Evolutionary conservation across 768 basidiomycete species (phyloP).

Genomic region (Suillus tomentosus): DNA sequence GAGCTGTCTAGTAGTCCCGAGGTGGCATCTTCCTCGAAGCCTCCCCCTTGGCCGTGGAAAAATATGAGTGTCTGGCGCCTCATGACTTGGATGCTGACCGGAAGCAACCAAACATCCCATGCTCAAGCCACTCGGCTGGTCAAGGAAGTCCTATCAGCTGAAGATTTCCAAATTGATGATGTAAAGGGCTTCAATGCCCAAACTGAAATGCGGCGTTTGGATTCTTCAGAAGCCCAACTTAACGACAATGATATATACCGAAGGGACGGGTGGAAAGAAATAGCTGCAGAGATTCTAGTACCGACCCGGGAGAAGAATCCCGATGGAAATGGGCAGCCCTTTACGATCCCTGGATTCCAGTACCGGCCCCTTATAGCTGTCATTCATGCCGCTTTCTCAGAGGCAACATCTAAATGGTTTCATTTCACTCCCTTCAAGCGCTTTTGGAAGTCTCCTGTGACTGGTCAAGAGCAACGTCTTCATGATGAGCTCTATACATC

Average conservation of each 20-base stretch:
- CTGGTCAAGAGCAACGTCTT: slow-evolving; percentile 15
- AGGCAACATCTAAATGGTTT: slow-evolving; percentile 17
- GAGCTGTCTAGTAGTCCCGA: too few species aligned
- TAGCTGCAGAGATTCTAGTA: slow-evolving; percentile 21
- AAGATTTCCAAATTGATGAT: neutral
- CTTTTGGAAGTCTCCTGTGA: slow-evolving; percentile 19
- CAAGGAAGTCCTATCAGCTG: too few species aligned
- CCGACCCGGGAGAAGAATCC: neutral
- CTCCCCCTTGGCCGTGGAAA: too few species aligned
- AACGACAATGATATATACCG: neutral
- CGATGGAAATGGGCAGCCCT: slow-evolving; percentile 18
- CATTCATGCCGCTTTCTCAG: slow-evolving; percentile 15
- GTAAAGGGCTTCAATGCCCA: slow-evolving; percentile 17
- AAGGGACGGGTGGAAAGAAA: slow-evolving; percentile 18
- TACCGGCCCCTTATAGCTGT: slow-evolving; percentile 24
- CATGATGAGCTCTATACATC: slow-evolving; percentile 31
- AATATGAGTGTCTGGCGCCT: too few species aligned
- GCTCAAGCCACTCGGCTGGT: too few species aligned
- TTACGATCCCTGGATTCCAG: slow-evolving; percentile 31
- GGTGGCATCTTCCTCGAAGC: too few species aligned
- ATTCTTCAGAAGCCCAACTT: slow-evolving; percentile 14
- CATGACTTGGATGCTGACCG: too few species aligned
- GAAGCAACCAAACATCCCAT: too few species aligned
- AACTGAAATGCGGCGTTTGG: slow-evolving; percentile 13
- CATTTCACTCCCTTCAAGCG: slow-evolving; percentile 29